These are phyloP conservation scores for Tricholoma bakamatsutake DNA, from an alignment of 768 basidiomycete genomes.

Conservation along the genomic window DNA sequence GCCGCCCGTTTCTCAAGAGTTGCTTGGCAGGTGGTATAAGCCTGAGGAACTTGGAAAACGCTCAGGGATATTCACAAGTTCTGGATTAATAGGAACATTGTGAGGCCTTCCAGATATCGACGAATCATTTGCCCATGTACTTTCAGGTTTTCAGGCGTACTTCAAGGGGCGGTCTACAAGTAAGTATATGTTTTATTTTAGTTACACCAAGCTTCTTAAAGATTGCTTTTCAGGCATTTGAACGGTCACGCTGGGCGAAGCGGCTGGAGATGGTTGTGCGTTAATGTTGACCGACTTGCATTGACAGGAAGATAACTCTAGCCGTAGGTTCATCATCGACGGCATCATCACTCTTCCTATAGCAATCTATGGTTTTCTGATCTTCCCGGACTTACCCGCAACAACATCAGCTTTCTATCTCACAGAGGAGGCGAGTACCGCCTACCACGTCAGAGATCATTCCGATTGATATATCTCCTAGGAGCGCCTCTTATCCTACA, in stretches of 20 bases:
- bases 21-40: slow-evolving; percentile 55
- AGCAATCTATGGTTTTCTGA: slow-evolving; percentile 62
- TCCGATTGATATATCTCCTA: slow-evolving; percentile 18
- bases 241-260: slow-evolving; percentile 47
- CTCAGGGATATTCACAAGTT: slow-evolving; percentile 66
- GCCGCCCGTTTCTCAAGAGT: not conserved
- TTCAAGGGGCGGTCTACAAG: slow-evolving; percentile 62
- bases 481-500: slow-evolving; percentile 50
- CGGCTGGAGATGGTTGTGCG: slow-evolving; percentile 66
- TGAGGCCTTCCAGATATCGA: slow-evolving; percentile 21
- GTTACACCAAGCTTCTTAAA: not conserved
- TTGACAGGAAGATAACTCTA: not conserved
- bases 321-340: slow-evolving; percentile 55
- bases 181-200: slow-evolving; percentile 17
- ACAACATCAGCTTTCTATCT: slow-evolving; percentile 63
- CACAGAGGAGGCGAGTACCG: slow-evolving; percentile 39
- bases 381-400: slow-evolving; percentile 68
- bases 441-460: not conserved
- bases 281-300: not conserved
- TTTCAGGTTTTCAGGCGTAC: slow-evolving; percentile 54
- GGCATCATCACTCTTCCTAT: slow-evolving; percentile 69
- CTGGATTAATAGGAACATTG: slow-evolving; percentile 57
- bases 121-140: not conserved
- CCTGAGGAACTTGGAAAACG: slow-evolving; percentile 65
- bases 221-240: slow-evolving; percentile 35